These are phyloP conservation scores for Rhododendron mucronatum DNA, from an alignment of 148 eudicot species.

Conservation along the genomic window DNA sequence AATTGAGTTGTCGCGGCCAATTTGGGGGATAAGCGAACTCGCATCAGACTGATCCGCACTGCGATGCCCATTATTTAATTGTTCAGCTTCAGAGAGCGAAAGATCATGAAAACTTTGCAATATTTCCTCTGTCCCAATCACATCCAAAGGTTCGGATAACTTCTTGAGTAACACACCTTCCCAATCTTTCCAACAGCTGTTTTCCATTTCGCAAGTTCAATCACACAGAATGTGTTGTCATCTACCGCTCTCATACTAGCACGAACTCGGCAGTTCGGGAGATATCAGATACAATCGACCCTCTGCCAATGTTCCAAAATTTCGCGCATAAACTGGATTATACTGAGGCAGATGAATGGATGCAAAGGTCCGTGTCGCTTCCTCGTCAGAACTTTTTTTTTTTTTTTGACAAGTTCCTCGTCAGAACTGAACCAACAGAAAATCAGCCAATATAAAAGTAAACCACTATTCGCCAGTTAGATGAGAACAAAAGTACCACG, in stretches of 20 bases:
- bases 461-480: slow-evolving; percentile 1
- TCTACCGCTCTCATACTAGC: slow-evolving; percentile 44
- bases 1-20: slow-evolving; percentile 19
- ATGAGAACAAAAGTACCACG: slow-evolving; percentile 8
- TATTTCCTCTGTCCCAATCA: background rate
- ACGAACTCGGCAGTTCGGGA: slow-evolving; percentile 31
- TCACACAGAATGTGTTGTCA: slow-evolving; percentile 21
- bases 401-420: too few relatives aligned
- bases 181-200: slow-evolving; percentile 8
- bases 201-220: slow-evolving; percentile 14
- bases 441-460: background rate
- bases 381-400: background rate
- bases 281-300: slow-evolving; percentile 34
- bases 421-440: slow-evolving; percentile 7
- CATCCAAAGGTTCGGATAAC: slow-evolving; percentile 6
- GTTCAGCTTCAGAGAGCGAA: background rate
- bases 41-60: slow-evolving; percentile 12
- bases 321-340: background rate
- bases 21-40: slow-evolving; percentile 14
- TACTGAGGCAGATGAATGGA: background rate
- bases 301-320: slow-evolving; percentile 41
- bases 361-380: slow-evolving; percentile 11
- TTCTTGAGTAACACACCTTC: slow-evolving; percentile 22
- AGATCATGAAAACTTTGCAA: background rate
- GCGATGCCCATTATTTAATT: background rate